These are phyloP conservation scores for Suillus hirtellus DNA, from an alignment of 768 basidiomycete genomes.

Conservation along the genomic window DNA sequence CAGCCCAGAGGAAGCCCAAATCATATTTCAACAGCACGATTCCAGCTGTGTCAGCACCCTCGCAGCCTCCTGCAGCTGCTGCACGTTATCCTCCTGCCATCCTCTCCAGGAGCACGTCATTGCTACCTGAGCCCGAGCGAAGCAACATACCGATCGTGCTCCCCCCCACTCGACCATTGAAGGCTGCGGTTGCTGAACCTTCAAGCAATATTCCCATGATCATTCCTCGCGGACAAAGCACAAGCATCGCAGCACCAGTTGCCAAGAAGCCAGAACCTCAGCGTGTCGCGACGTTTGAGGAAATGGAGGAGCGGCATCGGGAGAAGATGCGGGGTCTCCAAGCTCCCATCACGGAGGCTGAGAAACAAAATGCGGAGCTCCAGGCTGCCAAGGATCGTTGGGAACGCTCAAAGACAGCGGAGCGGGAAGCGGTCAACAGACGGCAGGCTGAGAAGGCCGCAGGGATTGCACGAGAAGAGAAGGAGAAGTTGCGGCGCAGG, in stretches of 20 bases:
- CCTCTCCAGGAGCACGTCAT: slow-evolving; percentile 22
- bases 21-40: slow-evolving; percentile 22
- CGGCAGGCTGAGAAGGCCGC: slow-evolving; percentile 71
- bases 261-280: slow-evolving; percentile 51
- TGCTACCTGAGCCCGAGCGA: slow-evolving; percentile 18
- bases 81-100: slow-evolving; percentile 25
- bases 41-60: slow-evolving; percentile 23
- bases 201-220: slow-evolving; percentile 42
- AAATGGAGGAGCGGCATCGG: slow-evolving; percentile 82
- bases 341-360: slow-evolving; percentile 78
- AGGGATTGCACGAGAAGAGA: slow-evolving; percentile 49
- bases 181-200: slow-evolving; percentile 32
- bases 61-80: slow-evolving; percentile 31
- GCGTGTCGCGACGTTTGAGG: slow-evolving; percentile 81
- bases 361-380: slow-evolving; percentile 74
- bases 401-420: slow-evolving; percentile 74
- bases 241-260: slow-evolving; percentile 32
- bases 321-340: slow-evolving; percentile 84
- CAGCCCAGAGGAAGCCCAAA: slow-evolving; percentile 22
- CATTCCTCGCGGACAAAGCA: slow-evolving; percentile 45
- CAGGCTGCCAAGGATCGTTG: slow-evolving; percentile 77
- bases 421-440: slow-evolving; percentile 72
- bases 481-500: slow-evolving; percentile 38
- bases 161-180: slow-evolving; percentile 34
- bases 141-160: slow-evolving; percentile 35